Base-by-base conservation (phyloP, 129 eudicot species). In the Smallanthus sonchifolius region DNA sequence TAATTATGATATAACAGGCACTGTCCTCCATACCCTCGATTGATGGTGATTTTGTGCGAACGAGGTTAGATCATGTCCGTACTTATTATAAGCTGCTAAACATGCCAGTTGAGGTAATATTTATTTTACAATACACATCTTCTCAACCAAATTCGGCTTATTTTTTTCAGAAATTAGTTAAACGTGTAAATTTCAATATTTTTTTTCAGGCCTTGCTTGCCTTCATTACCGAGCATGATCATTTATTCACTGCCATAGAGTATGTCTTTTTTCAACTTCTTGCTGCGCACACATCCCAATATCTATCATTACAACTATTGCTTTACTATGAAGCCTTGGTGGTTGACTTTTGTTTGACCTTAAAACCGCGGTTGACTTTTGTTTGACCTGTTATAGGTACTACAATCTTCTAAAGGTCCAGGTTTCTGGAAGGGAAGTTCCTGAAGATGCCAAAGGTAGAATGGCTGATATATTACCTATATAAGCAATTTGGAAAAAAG, bases 371-470 rank as follows among this genome's bases (percentile, higher is more conserved):
- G 42, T 38, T 38, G 42, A 51, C 35, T 49, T 70, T 9, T 70
- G 45, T 70, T 51, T 35, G 68, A 32, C 54, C 30, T 17, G 42
- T 65, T 79, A 20, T 82, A 92, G 97, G 87, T 92, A 91, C 51
- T 19, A 74, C 51, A 91, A 78, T 82, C 99, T 95, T 79, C 57
- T 95, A 62, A 88, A 87, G 81, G 86, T 95, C 52, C 83, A 82
- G 62, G 96, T 95, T 54, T 97, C 99, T 30, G 99, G 97, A 15
- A 82, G 99, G 73, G 99, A 95, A 17, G 93, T 95, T 47, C 99
- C 99, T 14, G 77, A 80, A 1, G 97, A 95, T 73, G 96, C 99
- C 56, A 88, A 81, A 55, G 97, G 76, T 52, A 84, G 96, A 38
- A 76, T 95, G 70, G 69, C 85, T 1, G 90, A 88, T 64, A 76